Evolutionary conservation across 1,139 yeast genomes (phyloP).

Genomic region (Saccharomyces hybrid): DNA sequence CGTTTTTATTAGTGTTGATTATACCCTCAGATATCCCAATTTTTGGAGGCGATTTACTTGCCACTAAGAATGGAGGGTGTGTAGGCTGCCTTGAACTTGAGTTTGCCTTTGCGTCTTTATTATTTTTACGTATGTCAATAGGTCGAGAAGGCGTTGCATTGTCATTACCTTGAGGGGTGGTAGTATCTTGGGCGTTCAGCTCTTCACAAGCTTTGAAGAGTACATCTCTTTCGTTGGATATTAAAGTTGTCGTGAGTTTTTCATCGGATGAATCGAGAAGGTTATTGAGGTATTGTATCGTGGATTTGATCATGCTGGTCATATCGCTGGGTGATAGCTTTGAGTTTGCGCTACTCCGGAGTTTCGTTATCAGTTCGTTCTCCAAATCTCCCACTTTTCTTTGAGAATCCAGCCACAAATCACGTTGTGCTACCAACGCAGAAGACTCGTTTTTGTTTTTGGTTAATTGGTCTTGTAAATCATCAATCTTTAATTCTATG

Average conservation of each 20-base stretch:
- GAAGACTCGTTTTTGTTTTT: constrained; percentile 20
- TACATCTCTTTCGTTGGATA: constrained; percentile 17
- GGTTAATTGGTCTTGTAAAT: constrained; percentile 19
- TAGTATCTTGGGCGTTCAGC: constrained; percentile 5
- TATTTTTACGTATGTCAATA: constrained; percentile 2
- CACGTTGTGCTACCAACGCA: constrained; percentile 12
- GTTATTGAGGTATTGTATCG: constrained; percentile 10
- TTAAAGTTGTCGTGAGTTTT: constrained; percentile 10
- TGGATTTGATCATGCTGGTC: constrained; percentile 11
- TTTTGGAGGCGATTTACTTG: constrained; percentile 30
- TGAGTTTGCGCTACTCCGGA: constrained; percentile 7
- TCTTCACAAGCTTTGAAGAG: constrained; percentile 19
- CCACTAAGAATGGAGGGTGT: constrained; percentile 14
- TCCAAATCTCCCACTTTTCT: constrained; percentile 18
- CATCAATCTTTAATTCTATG: constrained; percentile 14
- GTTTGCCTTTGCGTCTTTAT: not conserved
- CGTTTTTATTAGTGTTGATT: not conserved
- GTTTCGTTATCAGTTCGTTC: constrained; percentile 8
- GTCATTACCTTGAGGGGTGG: not conserved
- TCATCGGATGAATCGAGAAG: constrained; percentile 10
- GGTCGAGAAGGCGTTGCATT: constrained; percentile 5
- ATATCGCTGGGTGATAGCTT: constrained; percentile 6
- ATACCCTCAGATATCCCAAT: constrained; percentile 20
- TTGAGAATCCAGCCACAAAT: constrained; percentile 22
- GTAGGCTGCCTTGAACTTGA: not conserved